Evolutionary conservation across 768 basidiomycete genomes (phyloP), one percentile per base, ranked within the genome.

Genomic region (Neoboletus subvelutipes): DNA sequence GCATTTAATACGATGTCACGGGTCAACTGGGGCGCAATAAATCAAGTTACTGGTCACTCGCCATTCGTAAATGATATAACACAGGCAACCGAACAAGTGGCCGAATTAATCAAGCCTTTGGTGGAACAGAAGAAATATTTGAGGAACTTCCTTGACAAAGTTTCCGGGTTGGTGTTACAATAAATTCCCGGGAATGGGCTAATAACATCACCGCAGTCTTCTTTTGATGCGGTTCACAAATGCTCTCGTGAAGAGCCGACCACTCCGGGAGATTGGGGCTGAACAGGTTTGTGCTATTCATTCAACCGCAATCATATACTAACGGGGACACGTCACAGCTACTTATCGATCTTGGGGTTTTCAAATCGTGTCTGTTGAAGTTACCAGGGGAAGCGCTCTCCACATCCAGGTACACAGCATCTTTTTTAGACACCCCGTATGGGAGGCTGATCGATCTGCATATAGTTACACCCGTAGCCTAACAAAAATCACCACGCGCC

Each of bases 91-190:
- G 90, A 92, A 62, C 83, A 87, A 66, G 84, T 94, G 9, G 79
- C 87, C 3, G 92, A 92, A 47, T 75, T 80, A 13, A 83, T 96
- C 51, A 87, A 88, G 58, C 87, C 88, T 3, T 78, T 89, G 10
- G 80, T 98, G 11, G 94, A 98, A 72, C 91, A 94, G 66, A 97
- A 97, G 81, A 97, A 93, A 68, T 98, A 95, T 72, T 69, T 93
- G 42, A 79, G 93, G 52, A 99, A 95, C 73, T 85, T 95, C 70
- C 84, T 94, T 50, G 97, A 99, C 69, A 98, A 97, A 71, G 88
- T 89, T 10, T 88, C 90, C 55, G 92, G 90, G 95, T 97, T 52
- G 57, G 77, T 67, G 36, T 36, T 24, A 26, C 20, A 37, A 51
- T 34, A 36, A 20, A 17, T 61, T 28, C 26, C 36, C 34, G 5